Conservation (phyloP, 768 basidiomycete species). For the Mycena alexandri region DNA sequence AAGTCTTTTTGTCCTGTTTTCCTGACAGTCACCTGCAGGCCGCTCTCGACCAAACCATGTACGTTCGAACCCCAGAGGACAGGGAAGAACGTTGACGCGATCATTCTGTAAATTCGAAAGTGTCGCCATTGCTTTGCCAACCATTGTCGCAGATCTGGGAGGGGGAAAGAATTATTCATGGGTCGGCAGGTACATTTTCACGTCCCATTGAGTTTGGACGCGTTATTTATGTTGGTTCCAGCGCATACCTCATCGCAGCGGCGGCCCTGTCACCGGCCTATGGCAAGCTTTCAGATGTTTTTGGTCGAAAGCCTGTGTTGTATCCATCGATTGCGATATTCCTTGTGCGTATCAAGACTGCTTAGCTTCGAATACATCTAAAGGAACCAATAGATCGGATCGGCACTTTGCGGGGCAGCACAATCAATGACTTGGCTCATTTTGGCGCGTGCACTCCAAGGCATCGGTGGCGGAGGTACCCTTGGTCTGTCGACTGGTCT, state of each 20-base stretch:
- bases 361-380: neutral
- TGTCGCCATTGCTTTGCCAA: constrained; percentile 80
- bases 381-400: constrained; percentile 66
- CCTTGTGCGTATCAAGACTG: constrained; percentile 59
- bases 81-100: neutral
- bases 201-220: neutral
- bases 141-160: constrained; percentile 73
- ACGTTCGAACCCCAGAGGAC: constrained; percentile 7
- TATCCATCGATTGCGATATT: constrained; percentile 57
- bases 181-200: constrained; percentile 68
- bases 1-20: neutral
- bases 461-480: constrained; percentile 81
- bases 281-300: constrained; percentile 79
- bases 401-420: constrained; percentile 85
- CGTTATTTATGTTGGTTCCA: constrained; percentile 40
- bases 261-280: constrained; percentile 78
- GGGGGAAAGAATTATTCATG: constrained; percentile 76
- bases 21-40: constrained; percentile 5
- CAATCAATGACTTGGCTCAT: constrained; percentile 86
- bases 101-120: constrained; percentile 52
- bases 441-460: constrained; percentile 70
- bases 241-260: constrained; percentile 80
- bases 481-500: constrained; percentile 39
- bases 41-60: constrained; percentile 65
- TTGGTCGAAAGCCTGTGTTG: constrained; percentile 70